Percentiles rank a stretch among this genome's conserved stretches.
These are phyloP conservation scores for Umbilicus rupestris DNA, from an alignment of 164 flowering plant genomes.

Conservation along the genomic window DNA sequence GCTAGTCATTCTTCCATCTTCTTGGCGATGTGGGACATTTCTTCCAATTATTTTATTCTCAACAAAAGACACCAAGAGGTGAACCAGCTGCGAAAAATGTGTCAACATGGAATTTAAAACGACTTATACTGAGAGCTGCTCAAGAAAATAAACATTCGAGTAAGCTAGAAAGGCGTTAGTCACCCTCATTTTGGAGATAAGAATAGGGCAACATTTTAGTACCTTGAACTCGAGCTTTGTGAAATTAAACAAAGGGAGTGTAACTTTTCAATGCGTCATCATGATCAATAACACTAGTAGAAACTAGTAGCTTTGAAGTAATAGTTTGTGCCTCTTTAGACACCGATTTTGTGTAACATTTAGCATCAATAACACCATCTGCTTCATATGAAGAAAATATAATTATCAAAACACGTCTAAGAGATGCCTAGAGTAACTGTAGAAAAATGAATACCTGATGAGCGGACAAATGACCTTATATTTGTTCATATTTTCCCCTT, in stretches of 20 bases:
- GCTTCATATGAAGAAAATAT: background rate
- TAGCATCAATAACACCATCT: conserved; percentile 3
- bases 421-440: too few species aligned
- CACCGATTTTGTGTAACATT: conserved; percentile 21
- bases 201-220: too few species aligned
- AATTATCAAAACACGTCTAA: background rate
- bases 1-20: too few species aligned
- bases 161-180: background rate
- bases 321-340: conserved; percentile 15
- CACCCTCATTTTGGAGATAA: background rate
- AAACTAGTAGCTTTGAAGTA: conserved; percentile 16
- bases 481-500: too few species aligned
- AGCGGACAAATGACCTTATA: too few species aligned
- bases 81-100: conserved; percentile 98
- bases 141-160: background rate
- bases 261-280: conserved; percentile 37
- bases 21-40: too few species aligned
- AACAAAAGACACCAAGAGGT: conserved; percentile 94
- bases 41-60: too few species aligned
- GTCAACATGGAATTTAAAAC: conserved; percentile 55
- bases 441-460: conserved; percentile 8
- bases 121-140: background rate
- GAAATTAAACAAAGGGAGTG: conserved; percentile 67
- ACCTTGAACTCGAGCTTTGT: conserved; percentile 92
- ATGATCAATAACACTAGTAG: conserved; percentile 8